Evolutionary conservation across 495 filamentous ascomycete species (phyloP).

Genomic region (Penicillium desertorum): DNA sequence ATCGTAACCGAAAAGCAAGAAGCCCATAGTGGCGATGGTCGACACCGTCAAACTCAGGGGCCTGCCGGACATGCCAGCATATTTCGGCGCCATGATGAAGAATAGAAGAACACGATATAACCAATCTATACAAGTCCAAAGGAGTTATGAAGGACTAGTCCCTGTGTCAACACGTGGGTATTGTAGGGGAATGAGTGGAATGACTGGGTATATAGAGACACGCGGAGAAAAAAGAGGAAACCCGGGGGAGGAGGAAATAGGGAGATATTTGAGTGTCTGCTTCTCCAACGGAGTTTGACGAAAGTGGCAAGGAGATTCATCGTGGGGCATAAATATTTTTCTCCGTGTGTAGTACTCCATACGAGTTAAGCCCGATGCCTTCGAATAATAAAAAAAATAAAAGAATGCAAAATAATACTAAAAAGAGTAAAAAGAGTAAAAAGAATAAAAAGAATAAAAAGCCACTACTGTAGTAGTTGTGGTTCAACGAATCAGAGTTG

Average conservation of each 20-base stretch:
- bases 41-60: constrained; percentile 63
- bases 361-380: neutral
- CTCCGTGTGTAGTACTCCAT: constrained; percentile 19
- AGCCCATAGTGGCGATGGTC: constrained; percentile 68
- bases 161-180: constrained; percentile 13
- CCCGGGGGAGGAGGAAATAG: constrained; percentile 19
- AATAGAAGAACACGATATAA: constrained; percentile 4
- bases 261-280: constrained; percentile 30
- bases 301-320: constrained; percentile 29
- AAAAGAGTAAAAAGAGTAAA: no score
- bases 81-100: constrained; percentile 41
- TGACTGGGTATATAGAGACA: constrained; percentile 14
- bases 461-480: neutral
- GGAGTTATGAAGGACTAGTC: constrained; percentile 1
- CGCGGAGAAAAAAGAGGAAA: constrained; percentile 17
- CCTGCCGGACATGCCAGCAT: constrained; percentile 63
- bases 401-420: constrained; percentile 2
- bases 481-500: constrained; percentile 23
- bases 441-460: neutral
- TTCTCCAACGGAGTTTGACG: constrained; percentile 8
- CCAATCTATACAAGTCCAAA: constrained; percentile 5
- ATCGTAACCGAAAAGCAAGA: constrained; percentile 70
- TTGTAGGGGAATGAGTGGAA: constrained; percentile 1
- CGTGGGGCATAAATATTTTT: constrained; percentile 22
- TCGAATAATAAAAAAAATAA: neutral